Evolutionary conservation across 345 rosid genomes (phyloP).

Genomic region (Eucalyptus cloeziana): DNA sequence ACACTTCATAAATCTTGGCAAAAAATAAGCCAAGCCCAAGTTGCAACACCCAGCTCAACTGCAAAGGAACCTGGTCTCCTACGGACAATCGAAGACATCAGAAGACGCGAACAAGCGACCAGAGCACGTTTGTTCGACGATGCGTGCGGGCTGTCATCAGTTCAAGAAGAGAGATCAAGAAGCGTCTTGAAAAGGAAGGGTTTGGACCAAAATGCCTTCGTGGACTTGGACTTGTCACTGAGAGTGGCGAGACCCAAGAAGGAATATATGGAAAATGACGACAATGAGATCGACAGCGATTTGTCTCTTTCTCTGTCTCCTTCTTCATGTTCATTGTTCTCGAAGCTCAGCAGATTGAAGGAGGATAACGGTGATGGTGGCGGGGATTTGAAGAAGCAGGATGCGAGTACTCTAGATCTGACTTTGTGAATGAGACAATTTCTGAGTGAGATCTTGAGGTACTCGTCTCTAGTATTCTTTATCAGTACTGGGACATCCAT

Average conservation of each 20-base stretch:
- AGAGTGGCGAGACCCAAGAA: background rate
- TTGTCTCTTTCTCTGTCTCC: conserved; percentile 69
- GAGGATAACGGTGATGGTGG: conserved; percentile 8
- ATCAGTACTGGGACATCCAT: background rate
- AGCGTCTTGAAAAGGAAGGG: conserved; percentile 25
- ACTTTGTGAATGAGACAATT: conserved; percentile 57
- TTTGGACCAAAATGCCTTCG: background rate
- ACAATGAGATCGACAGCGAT: conserved; percentile 7
- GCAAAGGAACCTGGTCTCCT: background rate
- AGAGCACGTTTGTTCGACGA: background rate
- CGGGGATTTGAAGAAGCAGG: conserved; percentile 13
- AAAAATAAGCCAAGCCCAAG: background rate
- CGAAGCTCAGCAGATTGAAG: conserved; percentile 24
- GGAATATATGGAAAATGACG: background rate
- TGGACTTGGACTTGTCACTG: conserved; percentile 62
- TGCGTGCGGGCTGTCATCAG: background rate
- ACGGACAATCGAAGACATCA: background rate
- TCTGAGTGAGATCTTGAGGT: conserved; percentile 60
- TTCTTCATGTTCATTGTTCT: conserved; percentile 6
- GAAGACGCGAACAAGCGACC: background rate
- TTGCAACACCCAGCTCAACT: background rate
- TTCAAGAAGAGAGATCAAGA: background rate
- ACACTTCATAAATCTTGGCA: background rate
- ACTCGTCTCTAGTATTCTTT: conserved; percentile 16
- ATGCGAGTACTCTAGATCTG: conserved; percentile 74